A percentile compares a stretch with the other conserved stretches of the same genome.
Evolutionary conservation across 2,329 filamentous ascomycete species (phyloP).

Genomic region (Pseudogymnoascus pannorum): DNA sequence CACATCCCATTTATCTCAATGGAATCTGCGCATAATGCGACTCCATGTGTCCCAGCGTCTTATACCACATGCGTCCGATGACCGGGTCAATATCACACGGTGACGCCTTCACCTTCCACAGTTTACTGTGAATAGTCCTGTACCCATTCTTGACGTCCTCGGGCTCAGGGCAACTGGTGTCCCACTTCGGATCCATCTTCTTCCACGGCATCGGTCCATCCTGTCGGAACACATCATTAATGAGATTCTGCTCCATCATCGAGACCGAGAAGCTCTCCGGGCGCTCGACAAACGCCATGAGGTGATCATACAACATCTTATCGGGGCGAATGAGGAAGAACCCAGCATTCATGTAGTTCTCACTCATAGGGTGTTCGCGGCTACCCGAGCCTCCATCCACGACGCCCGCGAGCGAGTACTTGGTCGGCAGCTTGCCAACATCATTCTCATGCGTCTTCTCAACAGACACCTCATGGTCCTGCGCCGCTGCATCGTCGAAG

Average conservation of each 20-base stretch:
- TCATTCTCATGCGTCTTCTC: slow-evolving; percentile 13
- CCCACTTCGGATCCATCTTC: slow-evolving; percentile 32
- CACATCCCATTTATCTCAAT: background rate
- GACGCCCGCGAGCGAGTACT: slow-evolving; percentile 19
- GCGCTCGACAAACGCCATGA: slow-evolving; percentile 27
- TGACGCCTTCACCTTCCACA: slow-evolving; percentile 27
- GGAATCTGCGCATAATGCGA: background rate
- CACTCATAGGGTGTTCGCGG: slow-evolving; percentile 20
- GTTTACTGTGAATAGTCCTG: slow-evolving; percentile 34
- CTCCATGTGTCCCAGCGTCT: background rate
- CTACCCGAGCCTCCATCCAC: slow-evolving; percentile 20
- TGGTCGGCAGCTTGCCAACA: slow-evolving; percentile 14
- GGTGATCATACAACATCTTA: slow-evolving; percentile 30
- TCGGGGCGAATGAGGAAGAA: slow-evolving; percentile 33
- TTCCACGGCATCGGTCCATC: slow-evolving; percentile 36
- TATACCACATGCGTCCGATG: background rate
- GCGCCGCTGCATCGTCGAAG: slow-evolving; percentile 25
- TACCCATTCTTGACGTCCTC: slow-evolving; percentile 31
- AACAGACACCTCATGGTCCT: background rate
- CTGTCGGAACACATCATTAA: slow-evolving; percentile 33
- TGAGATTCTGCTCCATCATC: slow-evolving; percentile 32
- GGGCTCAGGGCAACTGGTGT: slow-evolving; percentile 33
- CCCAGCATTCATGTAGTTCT: slow-evolving; percentile 24
- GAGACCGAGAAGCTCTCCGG: slow-evolving; percentile 28
- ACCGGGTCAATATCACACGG: background rate